Evolutionary conservation across 345 rosid genomes (phyloP).

Genomic region (Moricandia moricandioides): DNA sequence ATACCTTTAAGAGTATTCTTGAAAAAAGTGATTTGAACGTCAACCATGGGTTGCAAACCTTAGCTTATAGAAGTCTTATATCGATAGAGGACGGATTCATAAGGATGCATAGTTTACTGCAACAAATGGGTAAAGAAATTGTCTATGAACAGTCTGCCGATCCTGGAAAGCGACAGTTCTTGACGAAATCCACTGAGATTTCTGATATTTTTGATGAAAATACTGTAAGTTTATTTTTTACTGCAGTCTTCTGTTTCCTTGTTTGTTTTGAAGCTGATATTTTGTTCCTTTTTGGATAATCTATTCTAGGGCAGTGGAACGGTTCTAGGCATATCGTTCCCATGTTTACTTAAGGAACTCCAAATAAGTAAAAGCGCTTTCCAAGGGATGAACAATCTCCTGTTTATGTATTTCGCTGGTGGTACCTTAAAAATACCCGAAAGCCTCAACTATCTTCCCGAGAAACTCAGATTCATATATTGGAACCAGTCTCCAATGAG

Average conservation of each 20-base stretch:
- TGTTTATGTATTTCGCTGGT: neutral
- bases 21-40: neutral
- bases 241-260: neutral
- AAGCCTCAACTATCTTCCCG: neutral
- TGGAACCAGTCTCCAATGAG: neutral
- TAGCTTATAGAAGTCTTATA: neutral
- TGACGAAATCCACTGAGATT: neutral
- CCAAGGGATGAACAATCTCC: neutral
- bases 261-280: neutral
- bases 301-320: neutral
- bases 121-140: neutral
- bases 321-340: neutral
- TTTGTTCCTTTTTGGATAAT: neutral
- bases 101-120: neutral
- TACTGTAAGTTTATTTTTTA: neutral
- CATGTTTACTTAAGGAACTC: neutral
- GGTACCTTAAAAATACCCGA: neutral
- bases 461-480: neutral
- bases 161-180: neutral
- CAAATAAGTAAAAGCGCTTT: neutral
- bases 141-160: neutral
- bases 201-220: neutral
- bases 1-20: neutral
- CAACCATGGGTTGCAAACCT: neutral
- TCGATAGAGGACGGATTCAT: neutral